phyloP scores from a whole-genome alignment of 2,329 filamentous ascomycete species.

The Penicillium aurantiogriseum region DNA sequence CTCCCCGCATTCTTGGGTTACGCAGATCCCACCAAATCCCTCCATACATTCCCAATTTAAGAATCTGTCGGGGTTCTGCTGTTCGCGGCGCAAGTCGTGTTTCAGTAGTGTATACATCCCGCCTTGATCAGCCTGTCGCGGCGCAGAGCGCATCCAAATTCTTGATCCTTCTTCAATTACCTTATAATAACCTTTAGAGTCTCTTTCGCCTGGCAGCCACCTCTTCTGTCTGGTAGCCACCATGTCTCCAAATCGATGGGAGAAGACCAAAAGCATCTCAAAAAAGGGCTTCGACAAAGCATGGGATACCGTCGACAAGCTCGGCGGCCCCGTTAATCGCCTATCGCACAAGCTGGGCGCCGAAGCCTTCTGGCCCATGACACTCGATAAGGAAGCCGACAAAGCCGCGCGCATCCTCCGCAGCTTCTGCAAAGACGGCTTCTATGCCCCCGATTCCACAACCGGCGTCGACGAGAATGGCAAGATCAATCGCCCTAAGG shows the following conservation, averaged over 20 bases:
- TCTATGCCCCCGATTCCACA: conserved; percentile 59
- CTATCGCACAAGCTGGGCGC: conserved; percentile 77
- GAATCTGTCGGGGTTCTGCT: conserved; percentile 16
- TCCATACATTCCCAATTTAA: conserved; percentile 17
- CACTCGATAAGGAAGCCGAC: conserved; percentile 83
- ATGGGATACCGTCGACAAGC: conserved; percentile 65
- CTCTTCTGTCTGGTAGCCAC: neutral
- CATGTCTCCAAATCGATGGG: conserved; percentile 55
- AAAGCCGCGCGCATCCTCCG: conserved; percentile 86
- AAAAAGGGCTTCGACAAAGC: conserved; percentile 73
- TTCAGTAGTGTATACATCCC: conserved; percentile 15
- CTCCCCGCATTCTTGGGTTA: conserved; percentile 19
- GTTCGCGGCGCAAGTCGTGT: conserved; percentile 18
- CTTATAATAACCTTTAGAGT: neutral
- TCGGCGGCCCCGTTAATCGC: conserved; percentile 74
- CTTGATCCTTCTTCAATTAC: neutral
- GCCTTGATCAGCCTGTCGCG: neutral
- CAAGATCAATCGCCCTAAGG: conserved; percentile 54
- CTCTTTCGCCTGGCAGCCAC: neutral
- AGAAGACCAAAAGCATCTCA: conserved; percentile 51
- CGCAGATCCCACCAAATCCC: conserved; percentile 17
- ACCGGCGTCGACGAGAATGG: conserved; percentile 44
- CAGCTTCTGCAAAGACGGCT: conserved; percentile 82
- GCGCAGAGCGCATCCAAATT: neutral
- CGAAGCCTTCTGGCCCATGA: conserved; percentile 82